Evolutionary conservation across 352 stramenopile genomes (phyloP).

Genomic region (Globisporangium camurandrum): DNA sequence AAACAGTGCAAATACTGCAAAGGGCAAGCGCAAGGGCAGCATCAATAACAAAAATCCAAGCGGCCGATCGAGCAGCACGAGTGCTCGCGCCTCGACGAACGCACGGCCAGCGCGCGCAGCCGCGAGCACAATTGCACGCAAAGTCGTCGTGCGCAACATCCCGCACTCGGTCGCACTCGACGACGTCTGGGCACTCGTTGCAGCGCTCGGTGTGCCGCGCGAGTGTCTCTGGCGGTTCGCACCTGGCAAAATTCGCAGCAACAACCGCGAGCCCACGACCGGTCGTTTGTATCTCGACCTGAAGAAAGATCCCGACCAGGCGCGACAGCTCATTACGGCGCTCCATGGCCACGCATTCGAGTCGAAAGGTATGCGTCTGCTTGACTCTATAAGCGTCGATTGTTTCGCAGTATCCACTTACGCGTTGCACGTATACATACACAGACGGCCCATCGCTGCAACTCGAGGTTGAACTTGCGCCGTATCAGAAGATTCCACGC

Average conservation of each 20-base stretch:
- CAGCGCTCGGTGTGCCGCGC: slow-evolving; percentile 23
- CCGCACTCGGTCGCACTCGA: slow-evolving; percentile 35
- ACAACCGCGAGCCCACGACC: slow-evolving; percentile 41
- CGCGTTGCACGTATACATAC: neutral
- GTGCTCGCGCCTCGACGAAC: slow-evolving; percentile 1
- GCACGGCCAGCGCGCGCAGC: slow-evolving; percentile 25
- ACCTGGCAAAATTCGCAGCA: slow-evolving; percentile 34
- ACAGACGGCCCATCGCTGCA: slow-evolving; percentile 6
- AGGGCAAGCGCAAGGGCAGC: slow-evolving; percentile 16
- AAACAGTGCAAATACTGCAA: neutral
- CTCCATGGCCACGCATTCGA: slow-evolving; percentile 43
- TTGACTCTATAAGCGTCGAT: too few species aligned
- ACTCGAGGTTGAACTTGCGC: slow-evolving; percentile 65
- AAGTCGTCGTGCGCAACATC: slow-evolving; percentile 67
- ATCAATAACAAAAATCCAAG: neutral
- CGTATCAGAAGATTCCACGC: slow-evolving; percentile 72
- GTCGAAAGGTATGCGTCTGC: slow-evolving; percentile 33
- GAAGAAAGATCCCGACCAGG: slow-evolving; percentile 51
- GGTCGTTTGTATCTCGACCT: slow-evolving; percentile 68
- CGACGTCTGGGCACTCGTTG: slow-evolving; percentile 26
- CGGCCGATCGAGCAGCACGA: slow-evolving; percentile 3
- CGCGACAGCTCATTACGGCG: slow-evolving; percentile 35
- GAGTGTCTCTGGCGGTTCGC: slow-evolving; percentile 63
- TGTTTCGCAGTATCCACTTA: too few species aligned
- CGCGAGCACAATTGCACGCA: slow-evolving; percentile 38